Conservation (phyloP, 331 rosid species). For the Ulmus americana region DNA sequence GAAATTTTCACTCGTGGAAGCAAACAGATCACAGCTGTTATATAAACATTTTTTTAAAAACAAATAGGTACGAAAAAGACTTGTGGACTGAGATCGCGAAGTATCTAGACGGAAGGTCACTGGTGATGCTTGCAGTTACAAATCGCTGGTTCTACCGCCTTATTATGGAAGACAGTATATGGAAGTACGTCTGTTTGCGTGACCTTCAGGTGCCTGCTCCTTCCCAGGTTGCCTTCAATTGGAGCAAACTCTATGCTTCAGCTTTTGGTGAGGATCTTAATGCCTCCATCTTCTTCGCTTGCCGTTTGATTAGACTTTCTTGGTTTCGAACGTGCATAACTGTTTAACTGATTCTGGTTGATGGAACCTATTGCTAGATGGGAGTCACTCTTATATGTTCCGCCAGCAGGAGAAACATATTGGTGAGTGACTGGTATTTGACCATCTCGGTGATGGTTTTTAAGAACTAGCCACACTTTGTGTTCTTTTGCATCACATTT, state of each 20-base stretch:
- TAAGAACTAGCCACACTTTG: not conserved
- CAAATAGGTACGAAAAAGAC: constrained; percentile 67
- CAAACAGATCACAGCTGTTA: not conserved
- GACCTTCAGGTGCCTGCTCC: constrained; percentile 81
- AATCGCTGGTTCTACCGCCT: constrained; percentile 65
- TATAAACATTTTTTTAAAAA: not conserved
- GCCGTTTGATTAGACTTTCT: not conserved
- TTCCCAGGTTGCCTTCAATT: constrained; percentile 47
- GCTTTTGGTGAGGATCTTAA: constrained; percentile 50
- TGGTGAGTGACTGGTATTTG: constrained; percentile 40
- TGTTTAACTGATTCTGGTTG: constrained; percentile 8
- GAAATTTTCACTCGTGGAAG: not conserved
- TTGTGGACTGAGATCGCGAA: constrained; percentile 86
- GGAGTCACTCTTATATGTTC: constrained; percentile 80
- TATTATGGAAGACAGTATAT: constrained; percentile 63
- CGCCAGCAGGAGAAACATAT: constrained; percentile 84
- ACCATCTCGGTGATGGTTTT: too few relatives aligned
- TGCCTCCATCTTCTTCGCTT: not conserved
- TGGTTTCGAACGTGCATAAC: not conserved
- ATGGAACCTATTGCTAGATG: constrained; percentile 49
- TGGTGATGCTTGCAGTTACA: constrained; percentile 70
- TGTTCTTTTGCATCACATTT: not conserved
- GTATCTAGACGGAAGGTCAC: constrained; percentile 69
- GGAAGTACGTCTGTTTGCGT: constrained; percentile 71
- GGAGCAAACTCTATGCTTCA: constrained; percentile 73